These are phyloP conservation scores for Elsinoe necatrix DNA, from an alignment of 2,329 filamentous ascomycete species.

Conservation along the genomic window DNA sequence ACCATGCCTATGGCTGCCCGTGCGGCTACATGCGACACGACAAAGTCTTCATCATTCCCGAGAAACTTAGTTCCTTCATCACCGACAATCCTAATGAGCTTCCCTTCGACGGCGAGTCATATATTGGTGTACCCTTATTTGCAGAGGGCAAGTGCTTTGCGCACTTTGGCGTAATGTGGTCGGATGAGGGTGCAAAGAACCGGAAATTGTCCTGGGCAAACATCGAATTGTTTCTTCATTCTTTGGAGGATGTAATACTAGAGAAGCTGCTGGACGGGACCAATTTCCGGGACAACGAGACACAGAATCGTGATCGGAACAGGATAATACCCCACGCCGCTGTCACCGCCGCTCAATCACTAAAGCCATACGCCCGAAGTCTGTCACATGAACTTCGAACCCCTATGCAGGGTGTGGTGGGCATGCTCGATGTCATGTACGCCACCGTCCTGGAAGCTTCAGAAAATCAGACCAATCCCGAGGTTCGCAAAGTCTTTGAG, in stretches of 20 bases:
- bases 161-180: slow-evolving; percentile 67
- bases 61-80: slow-evolving; percentile 49
- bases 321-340: slow-evolving; percentile 48
- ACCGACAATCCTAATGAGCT: slow-evolving; percentile 53
- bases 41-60: slow-evolving; percentile 60
- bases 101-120: slow-evolving; percentile 56
- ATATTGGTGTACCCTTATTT: slow-evolving; percentile 58
- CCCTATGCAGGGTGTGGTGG: slow-evolving; percentile 67
- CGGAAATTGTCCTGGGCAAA: slow-evolving; percentile 55
- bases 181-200: slow-evolving; percentile 49
- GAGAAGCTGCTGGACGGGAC: slow-evolving; percentile 49
- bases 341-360: slow-evolving; percentile 52
- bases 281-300: slow-evolving; percentile 35
- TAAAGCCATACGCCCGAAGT: slow-evolving; percentile 64
- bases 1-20: slow-evolving; percentile 56
- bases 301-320: slow-evolving; percentile 24
- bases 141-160: slow-evolving; percentile 57
- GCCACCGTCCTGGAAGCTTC: slow-evolving; percentile 60
- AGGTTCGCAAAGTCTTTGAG: slow-evolving; percentile 49
- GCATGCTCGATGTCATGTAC: slow-evolving; percentile 70
- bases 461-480: slow-evolving; percentile 44
- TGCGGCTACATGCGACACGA: slow-evolving; percentile 64
- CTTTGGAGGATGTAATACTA: slow-evolving; percentile 58
- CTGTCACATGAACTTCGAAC: slow-evolving; percentile 64
- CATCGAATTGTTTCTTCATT: slow-evolving; percentile 59